phyloP scores from a whole-genome alignment of 1,139 yeast species.

The Hansenula lynferdii region DNA sequence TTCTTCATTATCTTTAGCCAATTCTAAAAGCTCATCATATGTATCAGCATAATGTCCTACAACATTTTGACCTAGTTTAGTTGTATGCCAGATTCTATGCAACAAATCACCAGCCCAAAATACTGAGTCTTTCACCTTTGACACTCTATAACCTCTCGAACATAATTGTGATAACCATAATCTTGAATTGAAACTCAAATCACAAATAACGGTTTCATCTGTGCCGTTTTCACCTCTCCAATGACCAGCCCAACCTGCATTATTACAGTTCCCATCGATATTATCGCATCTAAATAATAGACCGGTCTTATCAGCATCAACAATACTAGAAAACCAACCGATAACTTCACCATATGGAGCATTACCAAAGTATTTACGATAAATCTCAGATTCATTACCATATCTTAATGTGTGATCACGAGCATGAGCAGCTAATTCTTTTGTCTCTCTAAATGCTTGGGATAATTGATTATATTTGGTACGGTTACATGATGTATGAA shows the following conservation, averaged over 20 bases:
- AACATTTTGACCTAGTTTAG: constrained; percentile 19
- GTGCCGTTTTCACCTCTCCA: constrained; percentile 30
- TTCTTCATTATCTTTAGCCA: constrained; percentile 11
- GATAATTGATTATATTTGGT: constrained; percentile 13
- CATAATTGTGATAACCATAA: constrained; percentile 23
- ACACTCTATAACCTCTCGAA: constrained; percentile 21
- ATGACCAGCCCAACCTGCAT: constrained; percentile 33
- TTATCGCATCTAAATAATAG: constrained; percentile 33
- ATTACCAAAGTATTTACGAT: constrained; percentile 29
- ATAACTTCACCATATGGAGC: constrained; percentile 30
- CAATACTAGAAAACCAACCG: constrained; percentile 28
- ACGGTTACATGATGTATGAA: constrained; percentile 16
- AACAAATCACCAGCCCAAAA: constrained; percentile 26
- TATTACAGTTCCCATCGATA: constrained; percentile 30
- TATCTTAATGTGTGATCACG: constrained; percentile 23
- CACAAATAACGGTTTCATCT: constrained; percentile 32
- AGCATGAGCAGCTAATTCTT: constrained; percentile 23
- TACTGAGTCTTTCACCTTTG: constrained; percentile 14
- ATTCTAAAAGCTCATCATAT: constrained; percentile 23
- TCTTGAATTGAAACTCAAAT: constrained; percentile 24
- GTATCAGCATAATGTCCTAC: constrained; percentile 27
- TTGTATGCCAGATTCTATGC: constrained; percentile 30
- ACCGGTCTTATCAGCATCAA: constrained; percentile 27
- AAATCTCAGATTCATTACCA: constrained; percentile 25
- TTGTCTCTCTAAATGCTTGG: constrained; percentile 20